phyloP scores from a whole-genome alignment of 441 rosid genomes.

The Eugenia klotzschiana region DNA sequence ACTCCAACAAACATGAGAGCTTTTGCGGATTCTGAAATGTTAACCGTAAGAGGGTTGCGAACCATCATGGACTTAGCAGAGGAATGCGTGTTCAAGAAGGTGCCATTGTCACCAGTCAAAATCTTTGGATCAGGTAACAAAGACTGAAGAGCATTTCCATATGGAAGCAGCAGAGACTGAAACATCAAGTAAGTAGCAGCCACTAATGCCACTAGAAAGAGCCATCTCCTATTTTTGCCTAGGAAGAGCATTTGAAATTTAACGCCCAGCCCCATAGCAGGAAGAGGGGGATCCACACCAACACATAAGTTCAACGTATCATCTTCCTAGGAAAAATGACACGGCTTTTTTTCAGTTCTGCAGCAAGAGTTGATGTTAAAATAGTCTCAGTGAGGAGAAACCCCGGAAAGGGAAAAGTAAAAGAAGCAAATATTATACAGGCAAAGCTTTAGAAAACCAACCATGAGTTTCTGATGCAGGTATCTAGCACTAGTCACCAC shows the following conservation, averaged over 20 bases:
- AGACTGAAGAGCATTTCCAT: slow-evolving; percentile 52
- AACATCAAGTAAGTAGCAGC: slow-evolving; percentile 44
- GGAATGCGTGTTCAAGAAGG: slow-evolving; percentile 9
- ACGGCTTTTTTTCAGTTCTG: not conserved
- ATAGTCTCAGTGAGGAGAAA: not conserved
- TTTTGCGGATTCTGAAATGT: slow-evolving; percentile 18
- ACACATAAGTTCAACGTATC: not conserved
- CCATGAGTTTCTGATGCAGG: not conserved
- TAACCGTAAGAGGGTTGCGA: slow-evolving; percentile 46
- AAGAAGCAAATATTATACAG: not conserved
- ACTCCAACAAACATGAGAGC: slow-evolving; percentile 10
- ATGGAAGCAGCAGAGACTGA: slow-evolving; percentile 56
- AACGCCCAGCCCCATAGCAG: slow-evolving; percentile 27
- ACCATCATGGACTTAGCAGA: slow-evolving; percentile 27
- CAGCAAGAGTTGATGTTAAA: not conserved
- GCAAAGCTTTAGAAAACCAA: not conserved
- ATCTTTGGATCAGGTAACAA: slow-evolving; percentile 23
- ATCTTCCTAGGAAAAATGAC: not conserved
- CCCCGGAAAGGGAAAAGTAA: not conserved
- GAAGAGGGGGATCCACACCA: not conserved
- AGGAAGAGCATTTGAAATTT: slow-evolving; percentile 18
- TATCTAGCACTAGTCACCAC: not conserved
- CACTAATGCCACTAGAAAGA: slow-evolving; percentile 31
- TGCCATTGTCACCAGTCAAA: slow-evolving; percentile 1
- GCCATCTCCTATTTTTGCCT: slow-evolving; percentile 37